Percentiles rank a stretch among this genome's conserved stretches.
phyloP scores from a whole-genome alignment of 805 yeast species.

The Spathaspora boniae region DNA sequence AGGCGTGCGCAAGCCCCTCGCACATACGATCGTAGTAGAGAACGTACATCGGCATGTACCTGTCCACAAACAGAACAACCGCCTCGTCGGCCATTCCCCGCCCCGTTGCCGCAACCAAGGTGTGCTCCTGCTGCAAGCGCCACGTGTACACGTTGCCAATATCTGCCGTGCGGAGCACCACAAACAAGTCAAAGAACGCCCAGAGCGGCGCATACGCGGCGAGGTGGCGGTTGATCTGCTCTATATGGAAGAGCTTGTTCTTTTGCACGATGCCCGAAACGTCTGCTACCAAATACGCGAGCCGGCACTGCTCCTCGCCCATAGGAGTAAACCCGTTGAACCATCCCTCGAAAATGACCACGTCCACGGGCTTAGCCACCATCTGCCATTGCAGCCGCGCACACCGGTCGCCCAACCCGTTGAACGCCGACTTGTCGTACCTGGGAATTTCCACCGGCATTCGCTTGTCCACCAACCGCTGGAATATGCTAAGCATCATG shows the following conservation, averaged over 20 bases:
- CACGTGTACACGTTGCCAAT: conserved; percentile 67
- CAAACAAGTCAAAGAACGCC: conserved; percentile 55
- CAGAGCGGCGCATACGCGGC: conserved; percentile 52
- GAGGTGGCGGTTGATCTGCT: conserved; percentile 51
- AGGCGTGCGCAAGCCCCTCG: conserved; percentile 7
- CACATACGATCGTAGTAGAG: conserved; percentile 56
- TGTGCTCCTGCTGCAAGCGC: conserved; percentile 77
- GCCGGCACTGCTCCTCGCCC: conserved; percentile 17
- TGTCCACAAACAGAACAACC: conserved; percentile 65
- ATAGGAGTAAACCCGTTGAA: conserved; percentile 66
- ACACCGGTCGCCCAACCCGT: conserved; percentile 79
- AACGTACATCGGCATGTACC: conserved; percentile 85
- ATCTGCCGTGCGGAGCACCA: conserved; percentile 58
- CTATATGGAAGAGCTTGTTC: conserved; percentile 24
- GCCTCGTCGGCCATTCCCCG: conserved; percentile 76
- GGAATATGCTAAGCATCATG: conserved; percentile 38
- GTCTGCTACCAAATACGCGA: conserved; percentile 18
- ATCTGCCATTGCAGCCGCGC: conserved; percentile 36
- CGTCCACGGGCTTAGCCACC: conserved; percentile 44
- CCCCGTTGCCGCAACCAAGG: conserved; percentile 50
- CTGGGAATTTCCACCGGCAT: conserved; percentile 47
- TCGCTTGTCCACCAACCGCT: conserved; percentile 20
- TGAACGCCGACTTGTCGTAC: conserved; percentile 71
- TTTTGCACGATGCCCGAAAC: conserved; percentile 17
- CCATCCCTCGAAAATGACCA: conserved; percentile 91